Evolutionary conservation across 2,329 filamentous ascomycete species (phyloP).

Genomic region (Claviceps sp.): DNA sequence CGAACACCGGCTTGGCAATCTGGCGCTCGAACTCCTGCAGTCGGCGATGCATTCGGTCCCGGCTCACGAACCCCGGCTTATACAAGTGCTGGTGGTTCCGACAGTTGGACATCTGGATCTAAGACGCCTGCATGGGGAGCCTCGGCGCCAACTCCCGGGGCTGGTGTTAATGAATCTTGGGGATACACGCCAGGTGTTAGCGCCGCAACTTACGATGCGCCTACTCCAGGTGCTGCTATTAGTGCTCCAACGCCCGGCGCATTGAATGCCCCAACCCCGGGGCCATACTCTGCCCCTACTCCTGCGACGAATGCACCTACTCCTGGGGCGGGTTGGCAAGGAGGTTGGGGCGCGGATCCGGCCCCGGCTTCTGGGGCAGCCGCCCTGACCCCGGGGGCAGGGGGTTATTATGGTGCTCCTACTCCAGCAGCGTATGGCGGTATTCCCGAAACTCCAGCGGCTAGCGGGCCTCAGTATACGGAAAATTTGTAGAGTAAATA

Average conservation of each 20-base stretch:
- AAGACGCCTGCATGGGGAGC: constrained; percentile 65
- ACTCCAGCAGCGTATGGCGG: constrained; percentile 49
- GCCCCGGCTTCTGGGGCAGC: constrained; percentile 53
- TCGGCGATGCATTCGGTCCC: constrained; percentile 46
- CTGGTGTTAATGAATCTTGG: constrained; percentile 46
- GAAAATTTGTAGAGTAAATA: constrained; percentile 30
- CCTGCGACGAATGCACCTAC: constrained; percentile 55
- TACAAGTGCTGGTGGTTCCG: constrained; percentile 27
- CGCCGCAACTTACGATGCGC: constrained; percentile 51
- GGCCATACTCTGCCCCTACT: constrained; percentile 51
- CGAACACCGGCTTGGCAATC: constrained; percentile 70
- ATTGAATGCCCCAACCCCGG: constrained; percentile 58
- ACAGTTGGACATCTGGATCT: constrained; percentile 53
- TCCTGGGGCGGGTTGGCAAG: constrained; percentile 49
- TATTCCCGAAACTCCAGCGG: constrained; percentile 47
- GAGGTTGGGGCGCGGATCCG: constrained; percentile 46
- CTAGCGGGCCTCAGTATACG: constrained; percentile 40
- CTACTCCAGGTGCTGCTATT: constrained; percentile 47
- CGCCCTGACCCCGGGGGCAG: constrained; percentile 58
- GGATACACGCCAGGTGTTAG: constrained; percentile 41
- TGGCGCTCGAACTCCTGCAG: constrained; percentile 56
- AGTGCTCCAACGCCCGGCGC: constrained; percentile 49
- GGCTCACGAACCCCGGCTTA: constrained; percentile 60
- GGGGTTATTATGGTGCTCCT: constrained; percentile 48
- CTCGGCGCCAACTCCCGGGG: constrained; percentile 44